Percentiles rank a stretch among this genome's conserved stretches.
Conservation (phyloP, 1,284 basidiomycete genomes). For the Coniophora puteana region DNA sequence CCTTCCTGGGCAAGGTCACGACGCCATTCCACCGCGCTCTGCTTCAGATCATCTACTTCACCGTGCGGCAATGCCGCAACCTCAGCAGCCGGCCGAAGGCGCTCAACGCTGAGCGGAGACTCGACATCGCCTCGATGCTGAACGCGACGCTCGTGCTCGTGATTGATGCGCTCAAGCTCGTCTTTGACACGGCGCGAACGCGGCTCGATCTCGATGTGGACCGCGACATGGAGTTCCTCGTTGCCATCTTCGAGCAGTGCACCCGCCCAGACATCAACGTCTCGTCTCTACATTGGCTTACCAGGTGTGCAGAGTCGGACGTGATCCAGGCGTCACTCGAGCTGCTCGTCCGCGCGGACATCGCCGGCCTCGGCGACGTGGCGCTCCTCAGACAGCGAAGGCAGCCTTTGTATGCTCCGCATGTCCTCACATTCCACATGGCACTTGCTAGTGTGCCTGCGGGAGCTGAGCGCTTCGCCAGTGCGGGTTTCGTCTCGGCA, state of each 20-base stretch:
- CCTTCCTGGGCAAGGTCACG: conserved; percentile 64
- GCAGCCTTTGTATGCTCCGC: conserved; percentile 65
- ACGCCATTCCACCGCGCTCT: conserved; percentile 79
- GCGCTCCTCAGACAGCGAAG: conserved; percentile 57
- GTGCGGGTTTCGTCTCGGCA: conserved; percentile 77
- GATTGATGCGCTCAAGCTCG: conserved; percentile 66
- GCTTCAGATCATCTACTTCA: conserved; percentile 79
- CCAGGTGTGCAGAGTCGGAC: conserved; percentile 78
- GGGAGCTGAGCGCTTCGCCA: conserved; percentile 83
- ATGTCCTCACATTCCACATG: conserved; percentile 84
- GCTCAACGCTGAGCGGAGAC: conserved; percentile 57
- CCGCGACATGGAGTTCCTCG: conserved; percentile 75
- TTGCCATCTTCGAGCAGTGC: conserved; percentile 80
- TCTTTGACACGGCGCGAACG: conserved; percentile 62
- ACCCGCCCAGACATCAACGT: conserved; percentile 63
- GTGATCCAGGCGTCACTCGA: conserved; percentile 77
- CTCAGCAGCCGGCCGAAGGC: conserved; percentile 45
- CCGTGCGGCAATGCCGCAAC: conserved; percentile 58
- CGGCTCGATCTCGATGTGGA: conserved; percentile 63
- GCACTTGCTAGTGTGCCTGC: conserved; percentile 74
- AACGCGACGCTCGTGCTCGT: conserved; percentile 62
- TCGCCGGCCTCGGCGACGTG: conserved; percentile 64
- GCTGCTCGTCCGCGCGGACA: conserved; percentile 66
- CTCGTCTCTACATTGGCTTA: conserved; percentile 72
- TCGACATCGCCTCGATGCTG: conserved; percentile 54